These are phyloP conservation scores for Populus tremula DNA, from an alignment of 345 rosid species.

Conservation along the genomic window DNA sequence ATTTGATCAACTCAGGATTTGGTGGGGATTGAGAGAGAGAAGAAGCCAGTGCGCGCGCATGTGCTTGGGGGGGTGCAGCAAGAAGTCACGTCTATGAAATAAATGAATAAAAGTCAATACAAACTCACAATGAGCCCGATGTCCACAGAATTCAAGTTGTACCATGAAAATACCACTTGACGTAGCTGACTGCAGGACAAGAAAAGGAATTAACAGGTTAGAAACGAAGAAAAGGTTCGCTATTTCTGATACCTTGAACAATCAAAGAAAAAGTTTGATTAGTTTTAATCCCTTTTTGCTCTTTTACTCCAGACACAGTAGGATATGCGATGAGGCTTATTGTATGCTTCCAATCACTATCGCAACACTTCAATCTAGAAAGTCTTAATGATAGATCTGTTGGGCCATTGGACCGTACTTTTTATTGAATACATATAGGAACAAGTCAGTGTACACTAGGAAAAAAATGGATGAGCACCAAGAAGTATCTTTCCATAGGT, in stretches of 20 bases:
- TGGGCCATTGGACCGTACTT: background rate
- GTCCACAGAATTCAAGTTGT: conserved; percentile 68
- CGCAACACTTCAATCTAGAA: background rate
- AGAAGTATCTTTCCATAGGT: background rate
- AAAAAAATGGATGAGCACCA: background rate
- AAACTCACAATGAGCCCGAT: conserved; percentile 87
- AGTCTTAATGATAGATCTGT: background rate
- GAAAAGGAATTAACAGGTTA: conserved; percentile 5
- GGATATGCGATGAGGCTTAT: background rate
- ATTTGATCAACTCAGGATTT: background rate
- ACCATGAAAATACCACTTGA: conserved; percentile 83
- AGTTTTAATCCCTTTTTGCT: background rate
- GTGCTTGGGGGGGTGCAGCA: background rate
- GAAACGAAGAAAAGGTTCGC: background rate
- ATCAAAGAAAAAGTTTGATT: background rate
- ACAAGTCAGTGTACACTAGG: background rate
- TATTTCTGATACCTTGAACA: background rate
- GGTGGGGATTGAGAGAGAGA: too few relatives aligned
- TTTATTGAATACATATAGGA: too few relatives aligned
- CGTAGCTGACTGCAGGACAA: conserved; percentile 64
- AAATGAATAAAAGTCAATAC: conserved; percentile 9
- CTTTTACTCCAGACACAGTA: background rate
- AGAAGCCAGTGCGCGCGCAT: too few relatives aligned
- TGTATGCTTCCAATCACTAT: background rate
- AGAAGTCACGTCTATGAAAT: background rate